These are phyloP conservation scores for Fomitiporia mediterranea DNA, from an alignment of 1,284 basidiomycete genomes.

Conservation along the genomic window DNA sequence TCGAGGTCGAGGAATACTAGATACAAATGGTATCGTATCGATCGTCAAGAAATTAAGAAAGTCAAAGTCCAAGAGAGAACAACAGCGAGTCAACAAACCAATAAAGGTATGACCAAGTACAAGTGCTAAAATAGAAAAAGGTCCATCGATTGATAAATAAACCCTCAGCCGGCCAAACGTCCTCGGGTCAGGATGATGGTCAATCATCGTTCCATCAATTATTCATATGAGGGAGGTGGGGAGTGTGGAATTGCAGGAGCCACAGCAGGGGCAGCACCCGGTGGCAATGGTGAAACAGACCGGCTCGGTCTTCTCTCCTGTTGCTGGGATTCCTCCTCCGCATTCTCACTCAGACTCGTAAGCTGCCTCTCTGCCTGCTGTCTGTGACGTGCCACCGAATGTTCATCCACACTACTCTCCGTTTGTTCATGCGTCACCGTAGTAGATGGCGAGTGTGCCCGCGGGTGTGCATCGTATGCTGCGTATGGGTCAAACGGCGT, in stretches of 20 bases:
- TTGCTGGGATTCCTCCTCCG: neutral
- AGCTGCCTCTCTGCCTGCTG: neutral
- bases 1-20: too few species aligned
- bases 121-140: neutral
- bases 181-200: too few species aligned
- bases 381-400: neutral
- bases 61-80: too few species aligned
- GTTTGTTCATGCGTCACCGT: neutral
- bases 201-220: neutral
- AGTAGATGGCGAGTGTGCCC: neutral
- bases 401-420: neutral
- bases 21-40: too few species aligned
- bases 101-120: too few species aligned
- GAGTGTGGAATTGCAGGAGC: neutral
- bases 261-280: conserved; percentile 1
- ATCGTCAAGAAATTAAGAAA: too few species aligned
- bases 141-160: too few species aligned
- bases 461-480: neutral
- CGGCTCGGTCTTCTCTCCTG: neutral
- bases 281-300: neutral
- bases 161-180: too few species aligned
- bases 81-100: neutral
- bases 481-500: conserved; percentile 18
- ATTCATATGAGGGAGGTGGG: neutral
- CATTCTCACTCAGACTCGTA: neutral